Evolutionary conservation across 169 alveolate genomes (phyloP).

Genomic region (Toxoplasma gondii): DNA sequence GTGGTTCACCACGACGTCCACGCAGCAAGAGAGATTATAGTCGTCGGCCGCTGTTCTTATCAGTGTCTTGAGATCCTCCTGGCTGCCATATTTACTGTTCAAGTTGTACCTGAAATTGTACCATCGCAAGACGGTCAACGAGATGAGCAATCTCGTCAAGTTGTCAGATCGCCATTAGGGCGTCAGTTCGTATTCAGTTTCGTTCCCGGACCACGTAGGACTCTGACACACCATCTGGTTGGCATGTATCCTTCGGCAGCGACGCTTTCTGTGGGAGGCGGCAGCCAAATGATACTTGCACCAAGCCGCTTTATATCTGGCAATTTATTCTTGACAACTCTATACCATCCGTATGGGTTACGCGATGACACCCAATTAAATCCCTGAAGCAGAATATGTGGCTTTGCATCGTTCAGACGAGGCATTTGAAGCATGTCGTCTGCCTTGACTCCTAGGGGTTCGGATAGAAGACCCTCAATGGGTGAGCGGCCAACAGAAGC

Average conservation of each 20-base stretch:
- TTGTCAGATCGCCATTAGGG: not conserved
- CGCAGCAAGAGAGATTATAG: constrained; percentile 35
- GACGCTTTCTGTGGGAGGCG: constrained; percentile 59
- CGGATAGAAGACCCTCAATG: constrained; percentile 44
- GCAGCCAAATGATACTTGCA: constrained; percentile 46
- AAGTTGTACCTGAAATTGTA: constrained; percentile 28
- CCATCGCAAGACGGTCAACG: not conserved
- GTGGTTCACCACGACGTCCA: constrained; percentile 53
- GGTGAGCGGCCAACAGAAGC: constrained; percentile 8
- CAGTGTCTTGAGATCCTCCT: constrained; percentile 13
- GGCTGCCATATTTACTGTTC: constrained; percentile 39
- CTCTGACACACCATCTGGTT: constrained; percentile 34
- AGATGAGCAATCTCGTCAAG: not conserved
- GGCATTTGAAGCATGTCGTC: constrained; percentile 27
- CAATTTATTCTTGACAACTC: constrained; percentile 17
- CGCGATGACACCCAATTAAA: constrained; percentile 44
- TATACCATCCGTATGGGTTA: constrained; percentile 36
- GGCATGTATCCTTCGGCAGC: constrained; percentile 59
- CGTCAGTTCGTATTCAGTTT: not conserved
- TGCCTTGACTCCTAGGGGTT: constrained; percentile 12
- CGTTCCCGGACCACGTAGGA: not conserved
- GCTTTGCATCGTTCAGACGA: constrained; percentile 41
- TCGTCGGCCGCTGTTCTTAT: not conserved
- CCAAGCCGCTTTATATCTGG: constrained; percentile 44
- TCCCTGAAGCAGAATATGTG: constrained; percentile 47